Evolutionary conservation across 139 green algal species (phyloP), one percentile per base, ranked within the genome.

Genomic region (Coelastrella sp.): DNA sequence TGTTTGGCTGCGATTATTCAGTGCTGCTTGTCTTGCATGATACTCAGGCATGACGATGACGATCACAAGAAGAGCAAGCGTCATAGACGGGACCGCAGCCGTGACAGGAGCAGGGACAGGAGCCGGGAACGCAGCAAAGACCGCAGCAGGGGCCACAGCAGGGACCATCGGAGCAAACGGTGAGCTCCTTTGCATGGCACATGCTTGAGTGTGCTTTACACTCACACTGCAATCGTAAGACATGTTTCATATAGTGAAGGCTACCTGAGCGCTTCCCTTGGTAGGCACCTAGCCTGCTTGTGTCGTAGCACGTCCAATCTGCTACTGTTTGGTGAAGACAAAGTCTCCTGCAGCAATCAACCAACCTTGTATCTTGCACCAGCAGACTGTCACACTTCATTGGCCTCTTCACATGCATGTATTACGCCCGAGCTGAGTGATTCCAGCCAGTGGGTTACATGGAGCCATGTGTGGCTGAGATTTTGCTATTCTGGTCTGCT

Each of bases 41-140:
- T 0, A 20, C 64, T 76, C 86, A 90, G 86, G 86, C 86, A 90
- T 23, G 86, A 90, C 58, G 86, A 90, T 23, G 85, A 83, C 13
- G 73, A 90, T 19, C 73, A 83, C 22, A 90, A 90, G 60, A 85
- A 78, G 61, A 85, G 47, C 86, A 90, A 90, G 89, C 89, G 73
- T 8, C 64, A 80, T 32, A 86, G 59, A 54, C 75, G 83, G 61
- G 79, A 73, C 58, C 32, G 77, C 83, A 92, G 82, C 83, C 73
- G 82, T 14, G 83, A 87, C 20, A 81, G 83, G 74, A 92, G 86
- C 86, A 77, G 19, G 47, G 75, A 90, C 47, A 47, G 76, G 14
- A 90, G 86, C 86, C 11, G 86, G 16, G 86, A 86, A 22, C 76
- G 76, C 60, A 85, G 86, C 83, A 87, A 17, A 64, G 82, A 32